A percentile compares a stretch with the other conserved stretches of the same genome.
These are phyloP conservation scores for Litsea cubeba DNA, from an alignment of 164 flowering plant genomes.

Conservation along the genomic window DNA sequence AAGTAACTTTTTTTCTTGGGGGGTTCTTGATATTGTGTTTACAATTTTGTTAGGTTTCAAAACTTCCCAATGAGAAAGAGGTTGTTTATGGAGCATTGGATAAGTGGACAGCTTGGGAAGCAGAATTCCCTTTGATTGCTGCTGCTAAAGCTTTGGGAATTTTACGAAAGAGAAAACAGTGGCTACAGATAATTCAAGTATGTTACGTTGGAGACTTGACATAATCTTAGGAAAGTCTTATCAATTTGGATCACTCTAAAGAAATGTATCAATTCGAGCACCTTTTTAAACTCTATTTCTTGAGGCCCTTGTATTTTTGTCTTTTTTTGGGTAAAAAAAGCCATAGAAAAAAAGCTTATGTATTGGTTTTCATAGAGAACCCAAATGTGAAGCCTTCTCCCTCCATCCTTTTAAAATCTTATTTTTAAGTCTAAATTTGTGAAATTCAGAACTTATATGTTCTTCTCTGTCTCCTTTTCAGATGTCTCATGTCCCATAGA, in stretches of 20 bases:
- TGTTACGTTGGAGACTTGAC: conserved; percentile 3
- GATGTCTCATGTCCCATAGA: not conserved
- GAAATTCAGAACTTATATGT: not conserved
- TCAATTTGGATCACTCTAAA: too few species aligned
- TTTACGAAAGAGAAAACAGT: conserved; percentile 60
- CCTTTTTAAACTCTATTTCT: too few species aligned
- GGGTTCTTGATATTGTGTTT: not conserved
- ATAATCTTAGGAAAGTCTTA: too few species aligned
- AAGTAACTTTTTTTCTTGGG: not conserved
- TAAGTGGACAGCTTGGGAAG: conserved; percentile 93
- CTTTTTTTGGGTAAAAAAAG: too few species aligned
- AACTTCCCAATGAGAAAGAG: conserved; percentile 80
- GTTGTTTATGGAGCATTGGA: conserved; percentile 81
- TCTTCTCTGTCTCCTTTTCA: not conserved
- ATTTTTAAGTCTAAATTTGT: too few species aligned
- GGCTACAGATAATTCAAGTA: conserved; percentile 82
- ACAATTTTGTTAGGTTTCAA: conserved; percentile 47
- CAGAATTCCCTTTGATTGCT: conserved; percentile 85
- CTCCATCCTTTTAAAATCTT: too few species aligned
- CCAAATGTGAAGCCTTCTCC: too few species aligned
- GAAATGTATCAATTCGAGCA: too few species aligned
- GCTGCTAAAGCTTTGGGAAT: conserved; percentile 80
- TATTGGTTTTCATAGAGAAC: too few species aligned
- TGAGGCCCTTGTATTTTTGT: too few species aligned
- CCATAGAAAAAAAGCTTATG: too few species aligned